Base-by-base conservation (phyloP, 345 rosid genomes). In the Populus ilicifolia region DNA sequence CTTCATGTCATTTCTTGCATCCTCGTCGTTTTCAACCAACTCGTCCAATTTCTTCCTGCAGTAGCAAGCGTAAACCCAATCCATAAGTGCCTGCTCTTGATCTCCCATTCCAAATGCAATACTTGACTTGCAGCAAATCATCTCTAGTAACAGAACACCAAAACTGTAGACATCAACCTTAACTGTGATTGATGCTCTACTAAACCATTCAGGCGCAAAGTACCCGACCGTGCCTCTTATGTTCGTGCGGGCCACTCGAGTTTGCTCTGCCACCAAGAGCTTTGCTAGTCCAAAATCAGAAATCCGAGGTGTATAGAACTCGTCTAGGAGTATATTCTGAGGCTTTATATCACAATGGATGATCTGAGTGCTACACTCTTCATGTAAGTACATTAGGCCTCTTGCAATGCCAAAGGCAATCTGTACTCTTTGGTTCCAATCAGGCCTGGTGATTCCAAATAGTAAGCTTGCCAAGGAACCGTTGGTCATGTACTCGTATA, bases 81-180 rank as follows among this genome's bases (percentile, higher is more conserved):
- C 44, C 44, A 41, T 41, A 0, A 41, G 44, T 0, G 44, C 44
- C 44, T 41, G 3, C 44, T 41, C 44, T 9, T 41, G 44, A 41
- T 41, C 44, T 0, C 11, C 44, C 44, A 41, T 10, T 41, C 44
- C 44, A 41, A 41, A 41, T 2, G 44, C 44, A 10, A 41, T 13
- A 41, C 18, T 35, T 46, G 25, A 43, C 38, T 10, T 70, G 5
- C 59, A 54, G 5, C 73, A 33, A 44, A 44, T 18, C 59, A 70
- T 70, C 14, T 70, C 73, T 25, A 70, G 30, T 1, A 70, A 8
- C 36, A 70, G 3, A 9, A 70, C 29, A 3, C 73, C 73, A 16
- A 43, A 70, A 48, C 73, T 70, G 48, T 70, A 70, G 8, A 70
- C 73, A 70, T 70, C 59, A 70, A 56, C 46, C 10, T 70, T 70